Base-by-base conservation (phyloP, 495 filamentous ascomycete species). In the Elasticomyces elasticus region DNA sequence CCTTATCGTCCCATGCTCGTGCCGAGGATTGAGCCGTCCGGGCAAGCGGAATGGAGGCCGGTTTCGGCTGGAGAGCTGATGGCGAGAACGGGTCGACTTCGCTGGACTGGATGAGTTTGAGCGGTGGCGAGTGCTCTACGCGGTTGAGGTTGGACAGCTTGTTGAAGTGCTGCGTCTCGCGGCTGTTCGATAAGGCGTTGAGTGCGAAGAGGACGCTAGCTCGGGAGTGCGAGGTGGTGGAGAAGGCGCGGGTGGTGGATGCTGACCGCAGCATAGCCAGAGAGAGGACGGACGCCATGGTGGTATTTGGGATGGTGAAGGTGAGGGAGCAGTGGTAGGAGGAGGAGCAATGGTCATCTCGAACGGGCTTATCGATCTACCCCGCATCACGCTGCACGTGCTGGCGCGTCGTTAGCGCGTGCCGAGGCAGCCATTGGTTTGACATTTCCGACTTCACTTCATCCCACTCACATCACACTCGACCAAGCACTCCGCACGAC, bases 131-230 rank as follows among this genome's bases (percentile, higher is more conserved):
- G 33, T 60, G 56, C 47, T 60, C 56, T 35, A 42, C 38, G 25
- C 56, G 56, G n/a, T 24, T 19, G 51, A 60, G 52, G 26, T 43
- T 13, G 24, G 56, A 49, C 44, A 60, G 31, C 25, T 60, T 54
- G 52, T 50, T 51, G 45, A 60, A 55, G 47, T 60, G 56, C 38
- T 54, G 51, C 1, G 56, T 60, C 23, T 60, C 56, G 45, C 56
- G 56, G 44, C 25, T 37, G 56, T 60, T 60, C 44, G 35, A 44
- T 15, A 60, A 46, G 27, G 51, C 51, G 45, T 28, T 10, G 22
- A 60, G 52, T 11, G 41, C 41, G 56, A 60, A 60, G 44, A 60
- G 51, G 33, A 51, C 19, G 56, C 38, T 47, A 12, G 56, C 52
- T 0, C 19, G 25, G 17, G 15, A 19, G 19, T 37, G 20, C 15